Percentiles rank a stretch among this genome's conserved stretches.
Evolutionary conservation across 2,329 filamentous ascomycete genomes (phyloP).

Genomic region (Ophiocordyceps camponoti-rufipedis): DNA sequence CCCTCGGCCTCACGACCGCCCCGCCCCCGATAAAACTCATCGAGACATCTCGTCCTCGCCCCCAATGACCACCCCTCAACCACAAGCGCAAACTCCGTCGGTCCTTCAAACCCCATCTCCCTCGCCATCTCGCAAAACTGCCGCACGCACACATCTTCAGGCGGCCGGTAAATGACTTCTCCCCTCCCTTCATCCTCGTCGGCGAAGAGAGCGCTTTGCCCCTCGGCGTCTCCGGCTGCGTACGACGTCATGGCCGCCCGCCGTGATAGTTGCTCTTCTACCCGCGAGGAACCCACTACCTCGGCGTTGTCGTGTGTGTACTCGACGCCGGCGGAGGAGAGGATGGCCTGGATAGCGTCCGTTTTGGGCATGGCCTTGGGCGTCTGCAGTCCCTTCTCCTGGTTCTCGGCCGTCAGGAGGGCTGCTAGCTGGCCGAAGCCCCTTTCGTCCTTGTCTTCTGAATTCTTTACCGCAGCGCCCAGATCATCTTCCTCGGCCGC

Average conservation of each 20-base stretch:
- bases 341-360: constrained; percentile 76
- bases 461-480: constrained; percentile 21
- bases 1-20: constrained; percentile 4
- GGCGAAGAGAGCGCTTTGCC: constrained; percentile 39
- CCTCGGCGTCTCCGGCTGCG: constrained; percentile 22
- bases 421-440: constrained; percentile 56
- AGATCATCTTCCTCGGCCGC: constrained; percentile 32
- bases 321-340: constrained; percentile 72
- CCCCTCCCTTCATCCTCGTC: constrained; percentile 14
- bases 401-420: constrained; percentile 27
- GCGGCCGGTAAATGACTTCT: constrained; percentile 43
- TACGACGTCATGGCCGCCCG: constrained; percentile 47
- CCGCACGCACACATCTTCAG: constrained; percentile 51
- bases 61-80: constrained; percentile 85
- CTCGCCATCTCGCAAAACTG: constrained; percentile 87
- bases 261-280: constrained; percentile 72
- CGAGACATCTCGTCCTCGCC: constrained; percentile 58
- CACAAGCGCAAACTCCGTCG: constrained; percentile 71
- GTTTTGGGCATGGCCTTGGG: constrained; percentile 26
- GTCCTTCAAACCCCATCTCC: constrained; percentile 56
- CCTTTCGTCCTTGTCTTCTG: constrained; percentile 40
- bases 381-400: constrained; percentile 15
- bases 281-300: constrained; percentile 76
- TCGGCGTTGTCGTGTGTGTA: constrained; percentile 96
- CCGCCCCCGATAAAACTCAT: constrained; percentile 59